Base-by-base conservation (phyloP, 1,284 basidiomycete species). In the Sporisorium sorghi region DNA sequence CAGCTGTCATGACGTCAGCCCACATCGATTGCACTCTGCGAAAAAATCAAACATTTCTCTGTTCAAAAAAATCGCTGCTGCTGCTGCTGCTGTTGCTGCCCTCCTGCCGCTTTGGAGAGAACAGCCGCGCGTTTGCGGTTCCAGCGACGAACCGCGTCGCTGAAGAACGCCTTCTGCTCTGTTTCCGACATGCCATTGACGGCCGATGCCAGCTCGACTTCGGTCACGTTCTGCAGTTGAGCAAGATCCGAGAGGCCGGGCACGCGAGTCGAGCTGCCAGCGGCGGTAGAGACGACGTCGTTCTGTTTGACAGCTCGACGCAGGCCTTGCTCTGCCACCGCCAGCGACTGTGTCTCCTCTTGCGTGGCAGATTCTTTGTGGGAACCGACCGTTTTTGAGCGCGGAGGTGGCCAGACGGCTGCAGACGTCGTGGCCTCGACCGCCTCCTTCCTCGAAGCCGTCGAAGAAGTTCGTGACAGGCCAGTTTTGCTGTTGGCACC, bases 1-100 rank as follows among this genome's bases (percentile, higher is more conserved):
- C 63, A 56, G 63, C 57, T 59, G 57, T 56, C 63, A 66, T 66
- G 63, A 66, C 63, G 63, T 66, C 63, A 66, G 42, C 26, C 14
- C 23, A 35, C 43, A 47, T 19, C 23, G 21, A 7, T 26, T 39
- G 14, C 32, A 24, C 32, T 44, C 28, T 30, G n/a, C 19, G 17
- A 5, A 28, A 49, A 54, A 32, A 52, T 26, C 21, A 44, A 46
- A 51, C 14, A 53, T 17, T 33, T 23, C 12, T 52, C 33, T 35
- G 33, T 35, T 37, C 44, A 69, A 35, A 69, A 69, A 50, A 55
- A 49, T 49, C 46, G 49, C 32, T 61, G 54, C 42, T 58, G 56
- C 52, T 47, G 43, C 3, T 47, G 52, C 23, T 49, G 55, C 42
- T 58, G 56, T 47, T 47, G 43, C 3, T 47, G 52, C 23, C 44